Evolutionary conservation across 2,329 filamentous ascomycete genomes (phyloP).

Genomic region (Nigrospora oryzae): DNA sequence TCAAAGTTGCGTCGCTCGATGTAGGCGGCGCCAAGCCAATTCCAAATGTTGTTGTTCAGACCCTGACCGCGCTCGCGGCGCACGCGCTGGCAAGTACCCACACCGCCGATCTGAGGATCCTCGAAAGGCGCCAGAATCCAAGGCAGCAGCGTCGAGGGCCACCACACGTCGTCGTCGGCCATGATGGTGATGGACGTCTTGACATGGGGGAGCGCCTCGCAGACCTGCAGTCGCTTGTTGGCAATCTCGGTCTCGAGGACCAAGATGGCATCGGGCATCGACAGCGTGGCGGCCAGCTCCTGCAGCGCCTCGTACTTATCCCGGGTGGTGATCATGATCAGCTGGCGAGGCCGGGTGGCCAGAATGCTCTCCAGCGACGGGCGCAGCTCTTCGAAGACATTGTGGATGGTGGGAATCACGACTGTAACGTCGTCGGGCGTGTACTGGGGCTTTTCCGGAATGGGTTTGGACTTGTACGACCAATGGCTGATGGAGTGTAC

Average conservation of each 20-base stretch:
- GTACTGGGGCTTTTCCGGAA: constrained; percentile 72
- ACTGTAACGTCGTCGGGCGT: constrained; percentile 83
- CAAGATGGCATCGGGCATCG: constrained; percentile 50
- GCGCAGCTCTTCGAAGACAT: constrained; percentile 73
- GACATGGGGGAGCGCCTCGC: constrained; percentile 80
- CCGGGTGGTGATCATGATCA: constrained; percentile 83
- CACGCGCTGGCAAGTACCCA: constrained; percentile 85
- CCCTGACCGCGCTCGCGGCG: constrained; percentile 57
- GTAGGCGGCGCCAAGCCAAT: constrained; percentile 86
- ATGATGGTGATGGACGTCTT: constrained; percentile 80
- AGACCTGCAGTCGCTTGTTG: constrained; percentile 93
- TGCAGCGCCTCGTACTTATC: constrained; percentile 65
- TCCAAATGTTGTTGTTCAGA: constrained; percentile 60
- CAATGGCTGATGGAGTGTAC: constrained; percentile 82
- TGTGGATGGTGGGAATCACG: constrained; percentile 87
- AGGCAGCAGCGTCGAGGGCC: constrained; percentile 75
- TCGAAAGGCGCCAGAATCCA: constrained; percentile 95
- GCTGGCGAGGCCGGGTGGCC: constrained; percentile 57
- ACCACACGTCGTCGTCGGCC: constrained; percentile 92
- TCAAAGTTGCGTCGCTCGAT: constrained; percentile 94
- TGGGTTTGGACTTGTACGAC: constrained; percentile 76
- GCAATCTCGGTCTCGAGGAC: constrained; percentile 75
- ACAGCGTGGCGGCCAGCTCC: constrained; percentile 54
- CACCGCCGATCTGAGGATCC: constrained; percentile 72
- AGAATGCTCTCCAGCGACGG: constrained; percentile 74